phyloP scores from a whole-genome alignment of 371 early-diverging fungal genomes.

The Syncephalastrum contaminatum region DNA sequence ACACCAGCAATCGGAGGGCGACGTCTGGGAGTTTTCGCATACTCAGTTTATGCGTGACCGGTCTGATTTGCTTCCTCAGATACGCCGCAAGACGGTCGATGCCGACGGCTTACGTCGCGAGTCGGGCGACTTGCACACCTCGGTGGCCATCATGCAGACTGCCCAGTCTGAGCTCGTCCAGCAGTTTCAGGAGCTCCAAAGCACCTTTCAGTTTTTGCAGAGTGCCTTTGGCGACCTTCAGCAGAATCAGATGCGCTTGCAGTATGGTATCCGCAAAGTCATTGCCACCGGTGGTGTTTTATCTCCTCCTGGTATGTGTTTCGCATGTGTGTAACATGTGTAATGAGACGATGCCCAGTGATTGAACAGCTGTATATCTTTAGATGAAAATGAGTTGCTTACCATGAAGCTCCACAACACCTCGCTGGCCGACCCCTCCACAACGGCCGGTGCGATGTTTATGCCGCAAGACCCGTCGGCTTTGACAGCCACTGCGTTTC shows the following conservation, averaged over 20 bases:
- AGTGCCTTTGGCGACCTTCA: constrained; percentile 67
- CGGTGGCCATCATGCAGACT: constrained; percentile 71
- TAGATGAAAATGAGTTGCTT: too few relatives aligned
- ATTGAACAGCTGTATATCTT: too few relatives aligned
- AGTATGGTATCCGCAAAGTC: constrained; percentile 41
- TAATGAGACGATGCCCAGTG: too few relatives aligned
- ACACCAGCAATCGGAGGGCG: constrained; percentile 79
- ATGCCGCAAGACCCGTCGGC: too few relatives aligned
- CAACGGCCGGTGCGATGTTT: too few relatives aligned
- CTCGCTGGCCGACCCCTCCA: too few relatives aligned
- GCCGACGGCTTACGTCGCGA: constrained; percentile 67
- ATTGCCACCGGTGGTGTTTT: too few relatives aligned
- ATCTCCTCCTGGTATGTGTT: too few relatives aligned
- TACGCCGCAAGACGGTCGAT: constrained; percentile 85
- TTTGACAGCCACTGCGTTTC: too few relatives aligned
- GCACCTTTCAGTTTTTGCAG: constrained; percentile 61
- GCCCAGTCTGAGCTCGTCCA: constrained; percentile 7
- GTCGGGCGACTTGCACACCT: constrained; percentile 68
- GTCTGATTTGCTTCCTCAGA: constrained; percentile 78
- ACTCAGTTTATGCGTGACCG: constrained; percentile 77
- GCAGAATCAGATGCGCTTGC: constrained; percentile 53
- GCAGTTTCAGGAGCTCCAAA: constrained; percentile 61
- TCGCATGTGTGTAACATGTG: too few relatives aligned
- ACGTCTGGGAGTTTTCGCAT: constrained; percentile 92
- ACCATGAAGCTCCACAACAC: too few relatives aligned